A percentile compares a stretch with the other conserved stretches of the same genome.
phyloP scores from a whole-genome alignment of 352 stramenopile species.

The Globisporangium nunn region DNA sequence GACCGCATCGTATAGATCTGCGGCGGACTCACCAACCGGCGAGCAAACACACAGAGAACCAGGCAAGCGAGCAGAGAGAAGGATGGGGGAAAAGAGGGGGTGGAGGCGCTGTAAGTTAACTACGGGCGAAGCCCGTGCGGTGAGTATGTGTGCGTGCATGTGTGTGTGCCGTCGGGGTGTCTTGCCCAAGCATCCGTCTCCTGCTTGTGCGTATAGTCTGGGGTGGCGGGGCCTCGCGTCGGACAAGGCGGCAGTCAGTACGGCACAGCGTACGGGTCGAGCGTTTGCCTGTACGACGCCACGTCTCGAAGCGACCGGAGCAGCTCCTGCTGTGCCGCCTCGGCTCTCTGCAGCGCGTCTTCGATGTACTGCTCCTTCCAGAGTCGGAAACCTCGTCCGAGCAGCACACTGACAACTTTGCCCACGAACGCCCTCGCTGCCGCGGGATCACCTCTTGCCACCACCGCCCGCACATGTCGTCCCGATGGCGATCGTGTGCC shows the following conservation, averaged over 20 bases:
- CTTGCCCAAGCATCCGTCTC: background rate
- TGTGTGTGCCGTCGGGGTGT: background rate
- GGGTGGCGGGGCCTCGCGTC: background rate
- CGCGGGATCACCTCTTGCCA: background rate
- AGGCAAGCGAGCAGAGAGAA: background rate
- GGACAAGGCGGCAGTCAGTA: constrained; percentile 2
- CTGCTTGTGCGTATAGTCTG: background rate
- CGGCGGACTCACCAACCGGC: no score
- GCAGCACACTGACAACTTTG: constrained; percentile 15
- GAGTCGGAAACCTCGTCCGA: constrained; percentile 24
- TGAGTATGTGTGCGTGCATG: background rate
- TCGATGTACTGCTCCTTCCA: constrained; percentile 52
- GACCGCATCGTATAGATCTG: background rate
- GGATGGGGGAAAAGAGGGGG: background rate
- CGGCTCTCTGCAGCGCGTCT: constrained; percentile 30
- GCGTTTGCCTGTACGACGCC: constrained; percentile 27
- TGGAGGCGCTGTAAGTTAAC: background rate
- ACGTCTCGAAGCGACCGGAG: constrained; percentile 31
- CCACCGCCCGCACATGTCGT: background rate
- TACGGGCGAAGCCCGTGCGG: background rate
- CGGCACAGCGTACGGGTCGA: constrained; percentile 19
- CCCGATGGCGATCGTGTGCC: no score
- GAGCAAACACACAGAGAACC: no score
- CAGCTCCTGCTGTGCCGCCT: constrained; percentile 36
- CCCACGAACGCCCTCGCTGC: constrained; percentile 19